A percentile compares a stretch with the other conserved stretches of the same genome.
phyloP scores from a whole-genome alignment of 83 land plant species.

The Picea abies region DNA sequence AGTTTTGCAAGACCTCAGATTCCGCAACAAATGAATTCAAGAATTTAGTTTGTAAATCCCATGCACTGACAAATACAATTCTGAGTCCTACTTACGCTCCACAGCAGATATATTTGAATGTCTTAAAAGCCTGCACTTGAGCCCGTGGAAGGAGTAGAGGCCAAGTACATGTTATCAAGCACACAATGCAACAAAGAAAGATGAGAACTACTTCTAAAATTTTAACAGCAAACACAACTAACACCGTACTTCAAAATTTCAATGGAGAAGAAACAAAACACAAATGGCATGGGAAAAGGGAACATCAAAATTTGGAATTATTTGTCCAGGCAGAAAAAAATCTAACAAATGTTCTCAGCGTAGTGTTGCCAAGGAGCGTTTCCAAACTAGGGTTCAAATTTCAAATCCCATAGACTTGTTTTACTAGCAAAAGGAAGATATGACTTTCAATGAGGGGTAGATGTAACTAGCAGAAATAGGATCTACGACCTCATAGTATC shows the following conservation, averaged over 20 bases:
- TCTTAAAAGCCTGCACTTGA: conserved; percentile 17
- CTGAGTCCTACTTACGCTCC: conserved; percentile 12
- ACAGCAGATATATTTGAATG: conserved; percentile 4
- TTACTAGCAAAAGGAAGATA: background rate
- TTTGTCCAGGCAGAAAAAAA: background rate
- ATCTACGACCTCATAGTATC: background rate
- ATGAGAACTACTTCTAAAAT: conserved; percentile 10
- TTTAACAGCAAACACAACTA: background rate
- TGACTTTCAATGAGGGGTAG: background rate
- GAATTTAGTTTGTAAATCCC: background rate
- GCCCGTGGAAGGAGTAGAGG: conserved; percentile 1
- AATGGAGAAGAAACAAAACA: background rate
- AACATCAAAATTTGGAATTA: background rate
- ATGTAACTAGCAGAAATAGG: background rate
- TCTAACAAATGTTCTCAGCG: no score
- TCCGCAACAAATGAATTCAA: background rate
- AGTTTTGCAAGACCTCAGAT: background rate
- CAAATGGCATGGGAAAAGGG: background rate
- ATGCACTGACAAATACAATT: conserved; percentile 7
- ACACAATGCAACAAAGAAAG: conserved; percentile 14
- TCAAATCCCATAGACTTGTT: background rate
- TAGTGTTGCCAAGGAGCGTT: background rate
- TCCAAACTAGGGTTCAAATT: background rate
- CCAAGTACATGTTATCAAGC: conserved; percentile 17
- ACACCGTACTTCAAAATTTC: background rate